Percentiles rank a stretch among this genome's conserved stretches.
These are phyloP conservation scores for Cyberlindnera euphorbiiphila DNA, from an alignment of 805 yeast species.

Conservation along the genomic window DNA sequence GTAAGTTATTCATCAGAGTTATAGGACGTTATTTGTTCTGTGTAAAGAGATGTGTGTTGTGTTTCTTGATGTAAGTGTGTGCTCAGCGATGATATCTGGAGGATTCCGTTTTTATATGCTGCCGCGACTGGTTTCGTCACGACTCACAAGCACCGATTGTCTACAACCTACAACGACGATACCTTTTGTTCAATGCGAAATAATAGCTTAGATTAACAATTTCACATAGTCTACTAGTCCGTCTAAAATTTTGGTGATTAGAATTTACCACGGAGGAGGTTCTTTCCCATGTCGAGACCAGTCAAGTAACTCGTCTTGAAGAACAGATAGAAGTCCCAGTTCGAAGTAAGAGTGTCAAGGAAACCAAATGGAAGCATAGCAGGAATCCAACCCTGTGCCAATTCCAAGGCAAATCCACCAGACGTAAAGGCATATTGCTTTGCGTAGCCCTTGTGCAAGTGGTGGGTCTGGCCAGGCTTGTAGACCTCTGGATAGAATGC, in stretches of 20 bases:
- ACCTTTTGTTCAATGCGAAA: too few relatives aligned
- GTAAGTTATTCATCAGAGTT: conserved; percentile 6
- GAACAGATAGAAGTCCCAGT: conserved; percentile 72
- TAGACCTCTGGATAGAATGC: conserved; percentile 67
- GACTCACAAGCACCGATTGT: too few relatives aligned
- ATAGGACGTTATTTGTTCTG: too few relatives aligned
- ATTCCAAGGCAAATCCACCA: conserved; percentile 83
- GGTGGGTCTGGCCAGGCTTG: conserved; percentile 84
- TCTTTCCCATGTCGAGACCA: conserved; percentile 70
- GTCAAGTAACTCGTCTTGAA: conserved; percentile 68
- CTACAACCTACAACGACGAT: too few relatives aligned
- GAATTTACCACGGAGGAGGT: conserved; percentile 68
- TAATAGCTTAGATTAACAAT: too few relatives aligned
- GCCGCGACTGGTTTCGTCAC: too few relatives aligned
- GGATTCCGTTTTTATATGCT: too few relatives aligned
- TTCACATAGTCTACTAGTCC: too few relatives aligned
- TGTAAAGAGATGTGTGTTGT: neutral
- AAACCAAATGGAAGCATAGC: conserved; percentile 97
- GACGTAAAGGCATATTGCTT: conserved; percentile 86
- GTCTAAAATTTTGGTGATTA: conserved; percentile 10
- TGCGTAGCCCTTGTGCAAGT: conserved; percentile 62
- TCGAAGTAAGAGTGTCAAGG: conserved; percentile 71
- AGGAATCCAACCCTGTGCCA: conserved; percentile 99
- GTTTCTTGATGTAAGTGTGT: neutral
- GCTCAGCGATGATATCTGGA: too few relatives aligned